These are phyloP conservation scores for Inonotus hispidus DNA, from an alignment of 1,284 basidiomycete genomes.

Conservation along the genomic window DNA sequence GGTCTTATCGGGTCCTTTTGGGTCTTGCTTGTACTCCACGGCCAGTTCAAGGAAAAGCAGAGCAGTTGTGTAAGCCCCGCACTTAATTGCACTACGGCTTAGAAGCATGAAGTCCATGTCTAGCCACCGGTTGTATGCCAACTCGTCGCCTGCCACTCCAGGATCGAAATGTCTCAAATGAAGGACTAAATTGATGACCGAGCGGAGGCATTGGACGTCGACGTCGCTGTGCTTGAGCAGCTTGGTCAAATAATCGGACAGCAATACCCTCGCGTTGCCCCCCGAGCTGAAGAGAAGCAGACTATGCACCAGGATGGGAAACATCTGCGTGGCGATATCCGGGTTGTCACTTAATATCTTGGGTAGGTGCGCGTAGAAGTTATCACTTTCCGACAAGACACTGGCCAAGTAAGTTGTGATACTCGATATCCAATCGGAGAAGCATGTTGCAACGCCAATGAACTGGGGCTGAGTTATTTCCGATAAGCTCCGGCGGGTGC, in stretches of 20 bases:
- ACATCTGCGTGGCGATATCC: conserved; percentile 57
- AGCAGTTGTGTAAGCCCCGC: conserved; percentile 83
- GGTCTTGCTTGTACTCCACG: conserved; percentile 42
- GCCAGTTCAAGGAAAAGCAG: conserved; percentile 87
- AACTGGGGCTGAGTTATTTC: conserved; percentile 21
- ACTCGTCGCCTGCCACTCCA: conserved; percentile 39
- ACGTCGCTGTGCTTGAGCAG: conserved; percentile 45
- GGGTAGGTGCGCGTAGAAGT: conserved; percentile 66
- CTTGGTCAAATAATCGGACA: conserved; percentile 63
- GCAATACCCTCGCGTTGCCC: conserved; percentile 21
- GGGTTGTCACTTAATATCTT: conserved; percentile 52
- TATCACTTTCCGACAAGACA: conserved; percentile 45
- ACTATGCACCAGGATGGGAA: conserved; percentile 75
- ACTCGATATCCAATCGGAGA: conserved; percentile 59
- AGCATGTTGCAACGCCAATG: conserved; percentile 40
- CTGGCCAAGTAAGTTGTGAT: conserved; percentile 61
- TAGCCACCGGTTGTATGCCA: conserved; percentile 81
- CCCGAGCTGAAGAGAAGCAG: conserved; percentile 35
- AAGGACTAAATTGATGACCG: conserved; percentile 75
- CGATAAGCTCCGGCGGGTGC: conserved; percentile 23
- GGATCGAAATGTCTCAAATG: conserved; percentile 70
- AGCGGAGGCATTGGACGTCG: conserved; percentile 45
- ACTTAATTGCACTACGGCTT: conserved; percentile 68
- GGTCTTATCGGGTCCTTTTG: conserved; percentile 27
- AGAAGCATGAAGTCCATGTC: conserved; percentile 72